Base-by-base conservation (phyloP, 305 asterid species). In the Solanum hybrid region DNA sequence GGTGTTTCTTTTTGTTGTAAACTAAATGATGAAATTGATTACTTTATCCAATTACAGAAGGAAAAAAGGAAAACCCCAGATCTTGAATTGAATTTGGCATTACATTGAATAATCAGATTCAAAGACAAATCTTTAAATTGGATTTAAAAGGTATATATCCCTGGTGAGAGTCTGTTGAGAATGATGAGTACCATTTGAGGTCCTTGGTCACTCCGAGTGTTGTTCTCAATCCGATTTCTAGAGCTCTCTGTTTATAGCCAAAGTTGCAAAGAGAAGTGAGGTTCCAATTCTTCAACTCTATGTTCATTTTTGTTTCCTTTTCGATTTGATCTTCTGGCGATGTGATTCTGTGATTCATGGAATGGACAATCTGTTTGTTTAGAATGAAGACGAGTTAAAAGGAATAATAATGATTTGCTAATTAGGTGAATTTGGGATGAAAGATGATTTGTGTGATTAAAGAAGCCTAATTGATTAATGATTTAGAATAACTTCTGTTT, bases 51-150 rank as follows among this genome's bases (percentile, higher is more conserved):
- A 77, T 17, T 19, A 77, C 17, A 34, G 2, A 34, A 19, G 45
- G 29, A 22, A 91, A 91, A 96, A 19, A 19, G 27, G 29, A 36
- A 91, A 96, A 95, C 56, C 45, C 95, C 96, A 1, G 95, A 96
- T 86, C 97, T 97, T 81, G 98, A 97, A 90, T 89, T 42, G 17
- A 42, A 60, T 60, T 92, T 92, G 38, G 98, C 98, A 29, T 90
- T 95, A 19, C 91, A 94, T 84, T 94, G 92, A 95, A 96, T 90
- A 96, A 96, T 90, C 97, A 96, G 93, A 94, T 95, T 95, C 92
- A 42, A 42, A 42, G 92, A 93, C 92, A 93, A 94, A 87, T 97
- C 98, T 15, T 93, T 92, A 38, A 95, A 94, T 90, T 97, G 98
- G 96, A 93, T 97, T 42, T 13, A 27, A 95, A 93, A 97, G 95